Evolutionary conservation across 2,329 filamentous ascomycete species (phyloP).

Genomic region (Botrytis deweyae): DNA sequence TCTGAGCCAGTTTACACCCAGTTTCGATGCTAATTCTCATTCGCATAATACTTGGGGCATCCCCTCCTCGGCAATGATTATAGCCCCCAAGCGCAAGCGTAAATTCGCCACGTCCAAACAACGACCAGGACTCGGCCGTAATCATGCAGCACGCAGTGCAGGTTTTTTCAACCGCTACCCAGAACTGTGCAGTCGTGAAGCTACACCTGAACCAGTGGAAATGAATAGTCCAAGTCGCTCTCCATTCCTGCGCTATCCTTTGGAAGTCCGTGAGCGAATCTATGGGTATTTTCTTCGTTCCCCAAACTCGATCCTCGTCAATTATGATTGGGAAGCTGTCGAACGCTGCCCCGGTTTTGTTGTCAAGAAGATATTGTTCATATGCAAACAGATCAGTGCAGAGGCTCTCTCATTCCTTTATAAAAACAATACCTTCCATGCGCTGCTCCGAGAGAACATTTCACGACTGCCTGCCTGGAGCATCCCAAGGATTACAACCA

Average conservation of each 20-base stretch:
- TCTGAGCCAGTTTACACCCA: conserved; percentile 4
- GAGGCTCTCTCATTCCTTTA: conserved; percentile 34
- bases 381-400: conserved; percentile 32
- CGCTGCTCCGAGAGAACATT: conserved; percentile 26
- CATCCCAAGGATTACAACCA: conserved; percentile 15
- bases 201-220: conserved; percentile 3
- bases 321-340: conserved; percentile 29
- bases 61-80: background rate
- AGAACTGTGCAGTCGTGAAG: background rate
- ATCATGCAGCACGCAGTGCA: background rate
- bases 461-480: background rate
- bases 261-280: conserved; percentile 34
- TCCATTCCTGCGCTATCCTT: conserved; percentile 28
- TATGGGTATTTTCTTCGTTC: conserved; percentile 31
- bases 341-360: conserved; percentile 24
- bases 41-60: conserved; percentile 22
- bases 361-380: conserved; percentile 24
- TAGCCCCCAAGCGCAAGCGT: conserved; percentile 15
- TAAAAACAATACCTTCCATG: conserved; percentile 31
- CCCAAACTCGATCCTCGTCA: conserved; percentile 30
- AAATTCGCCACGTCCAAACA: background rate
- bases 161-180: background rate
- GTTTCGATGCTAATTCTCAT: conserved; percentile 15
- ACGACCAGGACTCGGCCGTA: background rate
- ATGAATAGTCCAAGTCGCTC: conserved; percentile 26